phyloP scores from a whole-genome alignment of 257 asterid species.

The Solanum ahanhuiri region DNA sequence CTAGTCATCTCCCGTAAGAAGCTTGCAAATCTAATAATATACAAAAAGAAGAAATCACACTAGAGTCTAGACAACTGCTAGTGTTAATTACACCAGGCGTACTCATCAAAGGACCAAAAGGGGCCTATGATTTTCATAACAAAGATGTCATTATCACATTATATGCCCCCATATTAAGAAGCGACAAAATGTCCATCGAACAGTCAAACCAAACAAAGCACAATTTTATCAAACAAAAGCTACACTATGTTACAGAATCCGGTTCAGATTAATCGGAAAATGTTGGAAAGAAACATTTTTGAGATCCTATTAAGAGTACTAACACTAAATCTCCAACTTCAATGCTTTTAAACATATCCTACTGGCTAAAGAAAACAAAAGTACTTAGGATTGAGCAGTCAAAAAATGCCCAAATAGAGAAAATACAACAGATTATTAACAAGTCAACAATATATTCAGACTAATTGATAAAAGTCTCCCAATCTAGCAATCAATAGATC shows the following conservation, averaged over 20 bases:
- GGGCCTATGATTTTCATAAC: no score
- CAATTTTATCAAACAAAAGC: no score
- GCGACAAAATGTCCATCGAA: no score
- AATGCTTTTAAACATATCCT: background rate
- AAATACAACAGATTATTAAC: background rate
- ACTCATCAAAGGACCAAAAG: no score
- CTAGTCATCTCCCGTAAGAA: background rate
- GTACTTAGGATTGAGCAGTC: background rate
- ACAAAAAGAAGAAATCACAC: background rate
- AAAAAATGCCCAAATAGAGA: background rate
- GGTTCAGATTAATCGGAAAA: background rate
- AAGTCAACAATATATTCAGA: background rate
- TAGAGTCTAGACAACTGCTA: no score
- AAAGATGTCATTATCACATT: no score
- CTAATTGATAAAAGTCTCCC: background rate
- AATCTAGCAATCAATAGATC: background rate
- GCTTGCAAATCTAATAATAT: background rate
- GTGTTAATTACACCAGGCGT: no score
- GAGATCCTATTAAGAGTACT: background rate
- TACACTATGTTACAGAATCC: background rate
- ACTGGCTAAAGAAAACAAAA: background rate
- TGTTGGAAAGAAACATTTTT: background rate
- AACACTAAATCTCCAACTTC: background rate
- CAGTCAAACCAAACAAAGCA: background rate
- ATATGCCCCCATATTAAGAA: no score